Evolutionary conservation across 495 filamentous ascomycete species (phyloP).

Genomic region (Aspergillus campestris): DNA sequence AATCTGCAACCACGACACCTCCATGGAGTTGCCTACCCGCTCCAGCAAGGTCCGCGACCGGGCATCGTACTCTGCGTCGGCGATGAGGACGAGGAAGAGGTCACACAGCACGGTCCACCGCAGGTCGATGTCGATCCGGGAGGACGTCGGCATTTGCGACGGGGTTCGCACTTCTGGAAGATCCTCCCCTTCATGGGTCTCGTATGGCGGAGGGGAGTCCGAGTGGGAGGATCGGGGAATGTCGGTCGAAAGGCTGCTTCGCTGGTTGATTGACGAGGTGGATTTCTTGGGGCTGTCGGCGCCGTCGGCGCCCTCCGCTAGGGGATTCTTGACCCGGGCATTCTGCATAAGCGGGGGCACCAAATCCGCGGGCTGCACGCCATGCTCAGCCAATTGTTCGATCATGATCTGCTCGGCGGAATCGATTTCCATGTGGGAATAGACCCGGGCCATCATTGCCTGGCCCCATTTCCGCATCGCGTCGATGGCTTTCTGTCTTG

Average conservation of each 20-base stretch:
- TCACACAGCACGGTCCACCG: conserved; percentile 98
- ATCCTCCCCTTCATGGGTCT: conserved; percentile 59
- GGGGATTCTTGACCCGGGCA: conserved; percentile 85
- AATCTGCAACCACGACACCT: conserved; percentile 85
- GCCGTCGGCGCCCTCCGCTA: conserved; percentile 43
- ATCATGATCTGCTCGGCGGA: conserved; percentile 93
- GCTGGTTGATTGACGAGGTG: conserved; percentile 17
- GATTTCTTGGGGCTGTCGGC: conserved; percentile 19
- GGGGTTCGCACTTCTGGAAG: conserved; percentile 69
- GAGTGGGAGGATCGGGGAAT: conserved; percentile 21
- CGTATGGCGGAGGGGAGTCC: conserved; percentile 62
- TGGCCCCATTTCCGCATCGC: conserved; percentile 92
- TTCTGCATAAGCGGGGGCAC: conserved; percentile 86
- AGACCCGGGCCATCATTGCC: conserved; percentile 91
- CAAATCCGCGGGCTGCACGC: conserved; percentile 74
- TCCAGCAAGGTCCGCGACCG: conserved; percentile 83
- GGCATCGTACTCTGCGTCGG: conserved; percentile 90
- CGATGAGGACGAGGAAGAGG: conserved; percentile 86
- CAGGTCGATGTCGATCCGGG: conserved; percentile 89
- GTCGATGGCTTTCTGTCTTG: conserved; percentile 59
- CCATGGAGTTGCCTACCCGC: conserved; percentile 66
- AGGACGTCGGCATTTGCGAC: conserved; percentile 67
- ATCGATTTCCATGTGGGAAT: conserved; percentile 93
- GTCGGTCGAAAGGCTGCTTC: conserved; percentile 21
- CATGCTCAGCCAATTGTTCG: conserved; percentile 89